Evolutionary conservation across 2,329 filamentous ascomycete genomes (phyloP).

Genomic region (Beauveria sp.): DNA sequence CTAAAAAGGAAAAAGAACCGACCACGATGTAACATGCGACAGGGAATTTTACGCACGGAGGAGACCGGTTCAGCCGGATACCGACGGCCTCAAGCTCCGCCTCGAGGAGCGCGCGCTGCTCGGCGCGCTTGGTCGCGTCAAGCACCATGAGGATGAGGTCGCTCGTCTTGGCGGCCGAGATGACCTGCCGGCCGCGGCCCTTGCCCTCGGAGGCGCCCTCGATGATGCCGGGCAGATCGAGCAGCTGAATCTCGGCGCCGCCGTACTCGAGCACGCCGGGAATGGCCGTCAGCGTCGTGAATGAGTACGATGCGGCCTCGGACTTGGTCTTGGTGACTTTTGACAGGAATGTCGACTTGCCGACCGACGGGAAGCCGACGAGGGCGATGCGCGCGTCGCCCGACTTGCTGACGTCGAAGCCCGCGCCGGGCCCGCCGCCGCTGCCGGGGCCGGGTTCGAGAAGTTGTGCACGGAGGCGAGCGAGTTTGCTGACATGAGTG

Average conservation of each 20-base stretch:
- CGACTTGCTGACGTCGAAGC: conserved; percentile 92
- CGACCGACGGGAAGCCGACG: conserved; percentile 97
- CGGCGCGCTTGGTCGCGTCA: conserved; percentile 91
- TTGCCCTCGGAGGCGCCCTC: conserved; percentile 95
- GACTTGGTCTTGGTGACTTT: conserved; percentile 98
- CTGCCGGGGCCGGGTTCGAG: conserved; percentile 80
- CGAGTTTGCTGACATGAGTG: conserved; percentile 68
- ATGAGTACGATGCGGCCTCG: conserved; percentile 91
- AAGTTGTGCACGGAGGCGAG: conserved; percentile 85
- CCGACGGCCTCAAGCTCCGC: conserved; percentile 91
- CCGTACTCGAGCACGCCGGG: conserved; percentile 96
- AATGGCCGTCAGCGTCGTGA: conserved; percentile 95
- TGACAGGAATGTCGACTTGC: conserved; percentile 97
- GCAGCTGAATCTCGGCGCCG: conserved; percentile 93
- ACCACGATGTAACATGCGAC: not conserved
- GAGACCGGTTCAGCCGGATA: conserved; percentile 83
- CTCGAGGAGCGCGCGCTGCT: conserved; percentile 84
- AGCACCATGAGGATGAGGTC: conserved; percentile 95
- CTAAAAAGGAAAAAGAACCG: not conserved
- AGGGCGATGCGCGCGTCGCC: conserved; percentile 95
- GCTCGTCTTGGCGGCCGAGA: conserved; percentile 95
- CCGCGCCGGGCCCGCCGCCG: conserved; percentile 68
- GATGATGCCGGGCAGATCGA: conserved; percentile 96
- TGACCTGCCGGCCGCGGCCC: conserved; percentile 90
- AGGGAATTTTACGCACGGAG: conserved; percentile 54